Base-by-base conservation (phyloP, 1,284 basidiomycete genomes). In the Ustilago nuda region DNA sequence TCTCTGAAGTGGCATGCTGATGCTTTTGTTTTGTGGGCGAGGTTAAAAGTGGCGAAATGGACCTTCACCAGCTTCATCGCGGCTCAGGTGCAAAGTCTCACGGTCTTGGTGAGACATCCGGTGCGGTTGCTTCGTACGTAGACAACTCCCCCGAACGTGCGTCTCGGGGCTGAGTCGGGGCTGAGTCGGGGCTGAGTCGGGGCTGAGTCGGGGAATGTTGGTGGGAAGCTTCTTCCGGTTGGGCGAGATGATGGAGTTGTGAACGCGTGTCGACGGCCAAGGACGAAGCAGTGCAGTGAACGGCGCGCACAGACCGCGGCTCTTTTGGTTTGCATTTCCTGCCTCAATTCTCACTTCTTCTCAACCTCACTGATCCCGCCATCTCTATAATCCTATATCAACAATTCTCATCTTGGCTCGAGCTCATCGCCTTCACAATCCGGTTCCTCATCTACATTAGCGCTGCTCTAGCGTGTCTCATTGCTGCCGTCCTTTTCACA, bases 391-490 rank as follows among this genome's bases (percentile, higher is more conserved):
- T 11, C 33, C 56, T 33, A 48, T 33, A 50, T 30, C 30, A 32
- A 32, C 15, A 27, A 27, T 4, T 23, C 12, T 32, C 30, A 9
- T 30, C 48, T 50, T 19, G 19, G 3, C 27, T 48, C 48, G n/a
- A 48, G 32, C 37, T 33, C 4, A 17, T 27, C 62, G 6, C 54
- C 53, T 45, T 35, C 55, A 57, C 61, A 11, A 63, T 66, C 37
- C 54, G 32, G 7, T 35, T 32, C 11, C 35, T 43, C 1, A 7
- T 57, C 54, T 56, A 39, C n/a, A 45, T 53, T 1, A 30, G 37
- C 33, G 61, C 70, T 33, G 57, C 54, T 2, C 27, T 57, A 50
- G 57, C 57, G 39, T 62, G 48, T 50, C 57, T 73, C 23, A 8
- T 68, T 41, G 11, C 63, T 36, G 45, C 60, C 27, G n/a, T 46